Evolutionary conservation across 257 asterid species (phyloP), one percentile per base, ranked within the genome.

Genomic region (Ophiorrhiza pumila): DNA sequence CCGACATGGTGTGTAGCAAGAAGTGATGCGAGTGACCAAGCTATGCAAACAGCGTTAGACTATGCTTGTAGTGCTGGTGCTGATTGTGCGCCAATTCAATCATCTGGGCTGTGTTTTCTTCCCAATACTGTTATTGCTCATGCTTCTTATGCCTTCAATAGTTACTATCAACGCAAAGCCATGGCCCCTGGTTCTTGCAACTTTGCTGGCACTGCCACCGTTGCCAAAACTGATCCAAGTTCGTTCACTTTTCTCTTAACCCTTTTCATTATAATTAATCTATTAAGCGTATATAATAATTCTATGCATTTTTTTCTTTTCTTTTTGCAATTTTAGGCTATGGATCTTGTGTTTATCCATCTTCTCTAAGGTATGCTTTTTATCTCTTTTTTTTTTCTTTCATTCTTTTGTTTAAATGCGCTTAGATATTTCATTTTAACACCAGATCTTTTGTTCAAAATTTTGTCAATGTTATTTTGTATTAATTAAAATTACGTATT

Each of bases 201-300:
- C 25, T 94, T 94, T 74, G 85, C 86, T 69, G 93, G 91, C 75
- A 81, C 91, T 25, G 87, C 99, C 65, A 72, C 87, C 77, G 13
- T 94, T 10, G 96, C 99, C 8, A 90, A 71, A 78, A 91, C 97
- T 74, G 97, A 94, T 74, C 99, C 99, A 75, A 94, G 99, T 94
- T 37, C 69, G 53, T 10, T 15, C n/a, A n/a, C 45, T 25, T 2
- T 23, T 31, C 43, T 41, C 52, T 11, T 47, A 15, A 25, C 35
- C 29, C 1, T 55, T 55, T 31, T 37, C 22, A 4, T 20, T 3
- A 43, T 4, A 52, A 23, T 29, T 3, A 25, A 4, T 0, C 50
- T 15, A 7, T 63, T 5, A 13, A 46, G 15, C 25, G 53, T 37
- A 15, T 50, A 17, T 22, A 37, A n/a, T 5, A 42, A 8, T 35